phyloP scores from a whole-genome alignment of 140 eudicot species.

The Anethum foeniculum region DNA sequence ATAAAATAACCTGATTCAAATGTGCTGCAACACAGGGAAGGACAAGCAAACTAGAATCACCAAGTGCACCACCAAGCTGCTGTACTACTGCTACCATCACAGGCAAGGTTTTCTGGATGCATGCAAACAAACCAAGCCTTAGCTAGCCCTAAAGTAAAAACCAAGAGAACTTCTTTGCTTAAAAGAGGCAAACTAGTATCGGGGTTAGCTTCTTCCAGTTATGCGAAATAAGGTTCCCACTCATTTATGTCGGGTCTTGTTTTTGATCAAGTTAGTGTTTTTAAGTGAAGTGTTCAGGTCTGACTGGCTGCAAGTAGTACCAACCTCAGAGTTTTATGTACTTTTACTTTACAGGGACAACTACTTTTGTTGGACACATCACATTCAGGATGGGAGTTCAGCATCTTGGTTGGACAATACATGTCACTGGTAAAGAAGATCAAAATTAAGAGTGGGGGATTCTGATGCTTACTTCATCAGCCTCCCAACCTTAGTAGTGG shows the following conservation, averaged over 20 bases:
- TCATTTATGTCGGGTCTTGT: not conserved
- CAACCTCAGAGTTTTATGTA: not conserved
- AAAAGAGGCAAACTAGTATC: not conserved
- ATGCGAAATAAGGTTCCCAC: not conserved
- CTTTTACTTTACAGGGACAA: not conserved
- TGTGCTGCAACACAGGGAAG: slow-evolving; percentile 94
- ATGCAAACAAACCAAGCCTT: slow-evolving; percentile 12
- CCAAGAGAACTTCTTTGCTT: not conserved
- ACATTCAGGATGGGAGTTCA: not conserved
- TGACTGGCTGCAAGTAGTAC: not conserved
- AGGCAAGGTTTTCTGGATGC: slow-evolving; percentile 73
- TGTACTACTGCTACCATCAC: slow-evolving; percentile 88
- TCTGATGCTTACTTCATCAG: not conserved
- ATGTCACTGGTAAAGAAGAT: not conserved
- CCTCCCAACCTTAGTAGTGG: not conserved
- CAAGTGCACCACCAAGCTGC: slow-evolving; percentile 74
- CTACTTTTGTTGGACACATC: not conserved
- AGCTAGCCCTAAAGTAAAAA: not conserved
- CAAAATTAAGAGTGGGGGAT: not conserved
- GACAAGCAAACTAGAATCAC: slow-evolving; percentile 72
- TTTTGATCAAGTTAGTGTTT: not conserved
- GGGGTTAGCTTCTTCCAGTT: slow-evolving; percentile 1
- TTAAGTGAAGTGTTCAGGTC: not conserved
- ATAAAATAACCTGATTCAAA: slow-evolving; percentile 56
- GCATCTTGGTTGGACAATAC: not conserved